These are phyloP conservation scores for Lipomyces lipofer DNA, from an alignment of 805 yeast species.

Conservation along the genomic window DNA sequence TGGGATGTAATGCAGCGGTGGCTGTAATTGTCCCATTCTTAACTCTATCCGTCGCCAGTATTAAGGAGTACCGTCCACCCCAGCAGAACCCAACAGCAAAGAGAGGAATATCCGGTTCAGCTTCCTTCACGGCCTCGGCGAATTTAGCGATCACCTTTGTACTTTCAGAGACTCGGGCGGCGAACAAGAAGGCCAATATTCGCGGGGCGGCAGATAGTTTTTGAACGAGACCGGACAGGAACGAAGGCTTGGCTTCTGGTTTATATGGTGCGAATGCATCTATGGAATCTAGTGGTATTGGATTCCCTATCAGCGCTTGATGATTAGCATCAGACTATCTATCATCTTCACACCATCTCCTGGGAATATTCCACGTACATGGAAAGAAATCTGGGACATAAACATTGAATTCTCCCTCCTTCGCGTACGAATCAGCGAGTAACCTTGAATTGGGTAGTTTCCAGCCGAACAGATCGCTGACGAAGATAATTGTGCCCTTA, in stretches of 20 bases:
- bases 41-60: constrained; percentile 3
- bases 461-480: constrained; percentile 26
- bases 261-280: constrained; percentile 11
- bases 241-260: neutral
- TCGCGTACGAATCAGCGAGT: constrained; percentile 26
- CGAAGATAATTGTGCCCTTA: constrained; percentile 16
- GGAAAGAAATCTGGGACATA: constrained; percentile 21
- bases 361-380: too few species aligned
- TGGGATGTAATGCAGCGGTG: constrained; percentile 23
- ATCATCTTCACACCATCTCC: too few species aligned
- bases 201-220: neutral
- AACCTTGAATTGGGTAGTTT: constrained; percentile 17
- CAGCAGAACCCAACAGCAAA: constrained; percentile 28
- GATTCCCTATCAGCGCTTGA: constrained; percentile 4
- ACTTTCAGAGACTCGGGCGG: constrained; percentile 8
- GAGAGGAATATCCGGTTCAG: constrained; percentile 3
- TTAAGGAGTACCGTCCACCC: constrained; percentile 25
- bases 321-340: neutral
- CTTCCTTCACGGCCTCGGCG: constrained; percentile 1
- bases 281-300: constrained; percentile 3
- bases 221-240: neutral
- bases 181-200: constrained; percentile 1
- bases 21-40: constrained; percentile 15
- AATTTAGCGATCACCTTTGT: constrained; percentile 14
- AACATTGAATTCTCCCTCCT: constrained; percentile 11